Evolutionary conservation across 1,284 basidiomycete species (phyloP).

Genomic region (Ustilago esculenta): DNA sequence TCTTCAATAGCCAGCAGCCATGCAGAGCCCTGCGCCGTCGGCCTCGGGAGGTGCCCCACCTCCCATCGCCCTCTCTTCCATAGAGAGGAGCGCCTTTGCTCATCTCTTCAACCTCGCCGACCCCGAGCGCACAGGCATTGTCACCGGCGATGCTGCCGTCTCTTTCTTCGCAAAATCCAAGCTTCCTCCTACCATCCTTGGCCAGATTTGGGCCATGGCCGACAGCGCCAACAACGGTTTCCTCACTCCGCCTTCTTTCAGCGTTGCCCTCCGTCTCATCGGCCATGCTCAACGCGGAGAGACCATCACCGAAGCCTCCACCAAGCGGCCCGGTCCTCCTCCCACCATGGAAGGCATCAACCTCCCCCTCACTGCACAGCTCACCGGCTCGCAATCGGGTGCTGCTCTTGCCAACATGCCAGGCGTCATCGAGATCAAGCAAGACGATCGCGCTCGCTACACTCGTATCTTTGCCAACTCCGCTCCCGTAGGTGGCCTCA

Average conservation of each 20-base stretch:
- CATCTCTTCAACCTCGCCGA: conserved; percentile 63
- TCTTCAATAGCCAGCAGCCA: conserved; percentile 2
- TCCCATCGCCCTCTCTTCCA: conserved; percentile 41
- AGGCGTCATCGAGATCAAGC: conserved; percentile 54
- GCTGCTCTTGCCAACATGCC: conserved; percentile 25
- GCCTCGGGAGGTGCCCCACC: conserved; percentile 25
- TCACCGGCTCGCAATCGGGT: conserved; percentile 27
- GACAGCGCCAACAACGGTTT: conserved; percentile 74
- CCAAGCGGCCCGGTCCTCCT: conserved; percentile 74
- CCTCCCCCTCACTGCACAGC: conserved; percentile 65
- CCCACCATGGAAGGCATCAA: conserved; percentile 80
- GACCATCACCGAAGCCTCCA: conserved; percentile 70
- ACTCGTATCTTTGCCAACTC: conserved; percentile 66
- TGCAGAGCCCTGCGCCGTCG: conserved; percentile 50
- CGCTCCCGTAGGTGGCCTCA: conserved; percentile 58
- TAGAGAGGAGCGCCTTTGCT: conserved; percentile 61
- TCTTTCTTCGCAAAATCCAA: conserved; percentile 63
- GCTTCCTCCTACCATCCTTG: conserved; percentile 71
- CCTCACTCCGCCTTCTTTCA: conserved; percentile 71
- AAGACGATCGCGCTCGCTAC: conserved; percentile 64
- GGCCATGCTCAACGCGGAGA: conserved; percentile 91
- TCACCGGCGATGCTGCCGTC: conserved; percentile 64
- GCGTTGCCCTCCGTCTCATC: conserved; percentile 87
- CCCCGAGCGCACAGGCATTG: conserved; percentile 56
- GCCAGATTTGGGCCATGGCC: conserved; percentile 91